phyloP scores from a whole-genome alignment of 495 filamentous ascomycete species.

The Neurospora africana region DNA sequence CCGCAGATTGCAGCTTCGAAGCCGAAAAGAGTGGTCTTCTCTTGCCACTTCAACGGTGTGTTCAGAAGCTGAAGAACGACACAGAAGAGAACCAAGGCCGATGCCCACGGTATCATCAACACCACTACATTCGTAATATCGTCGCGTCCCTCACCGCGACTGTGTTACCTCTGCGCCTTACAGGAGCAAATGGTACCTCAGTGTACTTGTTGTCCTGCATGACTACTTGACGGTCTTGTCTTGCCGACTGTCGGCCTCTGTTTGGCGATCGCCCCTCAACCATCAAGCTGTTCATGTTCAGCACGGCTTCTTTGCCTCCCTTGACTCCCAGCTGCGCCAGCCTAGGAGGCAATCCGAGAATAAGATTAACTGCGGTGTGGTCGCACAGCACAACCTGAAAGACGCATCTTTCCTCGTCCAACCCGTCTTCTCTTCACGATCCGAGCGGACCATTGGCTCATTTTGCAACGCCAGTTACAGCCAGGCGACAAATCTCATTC shows the following conservation, averaged over 20 bases:
- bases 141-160: slow-evolving; percentile 3
- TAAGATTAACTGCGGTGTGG: slow-evolving; percentile 18
- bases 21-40: background rate
- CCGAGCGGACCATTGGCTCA: slow-evolving; percentile 22
- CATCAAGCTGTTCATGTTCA: slow-evolving; percentile 10
- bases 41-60: background rate
- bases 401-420: slow-evolving; percentile 19
- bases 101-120: background rate
- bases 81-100: background rate
- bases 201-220: slow-evolving; percentile 21
- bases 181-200: slow-evolving; percentile 8
- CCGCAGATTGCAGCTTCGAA: background rate
- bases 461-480: slow-evolving; percentile 8
- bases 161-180: slow-evolving; percentile 10
- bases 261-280: slow-evolving; percentile 17
- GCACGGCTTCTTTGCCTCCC: background rate
- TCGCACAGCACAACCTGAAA: slow-evolving; percentile 19
- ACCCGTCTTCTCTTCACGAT: slow-evolving; percentile 14
- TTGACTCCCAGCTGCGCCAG: slow-evolving; percentile 9
- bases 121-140: background rate
- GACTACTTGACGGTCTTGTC: slow-evolving; percentile 17
- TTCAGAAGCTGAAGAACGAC: background rate
- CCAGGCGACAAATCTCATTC: slow-evolving; percentile 19
- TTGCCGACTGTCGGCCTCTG: slow-evolving; percentile 15
- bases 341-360: slow-evolving; percentile 8